Percentiles rank a stretch among this genome's conserved stretches.
Conservation (phyloP, 169 alveolate genomes). For the Cryptosporidium canis region DNA sequence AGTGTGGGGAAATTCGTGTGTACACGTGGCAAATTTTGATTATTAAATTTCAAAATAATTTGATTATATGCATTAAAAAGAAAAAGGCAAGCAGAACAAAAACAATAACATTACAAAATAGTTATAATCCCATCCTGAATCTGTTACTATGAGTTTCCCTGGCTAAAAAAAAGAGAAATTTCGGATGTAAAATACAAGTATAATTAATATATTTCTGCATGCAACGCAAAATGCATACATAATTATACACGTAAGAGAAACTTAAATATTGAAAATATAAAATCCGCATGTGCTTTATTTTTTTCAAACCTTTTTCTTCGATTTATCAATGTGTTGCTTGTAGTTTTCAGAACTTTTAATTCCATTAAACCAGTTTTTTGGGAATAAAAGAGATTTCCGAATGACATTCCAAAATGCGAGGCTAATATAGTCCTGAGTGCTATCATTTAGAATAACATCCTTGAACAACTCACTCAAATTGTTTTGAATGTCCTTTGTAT, state of each 20-base stretch:
- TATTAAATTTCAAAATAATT: no score
- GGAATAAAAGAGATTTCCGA: constrained; percentile 13
- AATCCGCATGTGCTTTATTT: no score
- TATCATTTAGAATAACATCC: neutral
- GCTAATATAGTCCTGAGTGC: constrained; percentile 46
- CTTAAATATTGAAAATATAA: neutral
- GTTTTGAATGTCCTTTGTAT: constrained; percentile 40
- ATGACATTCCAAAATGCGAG: constrained; percentile 62
- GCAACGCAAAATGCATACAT: neutral
- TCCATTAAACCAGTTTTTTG: constrained; percentile 61
- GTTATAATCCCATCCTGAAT: no score
- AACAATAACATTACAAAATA: no score
- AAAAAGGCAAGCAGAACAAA: neutral
- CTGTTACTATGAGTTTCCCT: no score
- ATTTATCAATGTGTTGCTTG: neutral
- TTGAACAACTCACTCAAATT: constrained; percentile 8
- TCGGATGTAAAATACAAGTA: no score
- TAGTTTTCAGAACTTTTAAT: neutral
- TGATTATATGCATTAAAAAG: no score
- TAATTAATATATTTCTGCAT: neutral
- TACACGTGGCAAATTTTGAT: neutral
- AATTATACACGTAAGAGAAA: neutral
- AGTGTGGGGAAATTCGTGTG: neutral
- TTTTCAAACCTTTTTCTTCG: neutral
- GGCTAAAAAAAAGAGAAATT: no score